Evolutionary conservation across 2,329 filamentous ascomycete species (phyloP).

Genomic region (Xylariaceae sp.): DNA sequence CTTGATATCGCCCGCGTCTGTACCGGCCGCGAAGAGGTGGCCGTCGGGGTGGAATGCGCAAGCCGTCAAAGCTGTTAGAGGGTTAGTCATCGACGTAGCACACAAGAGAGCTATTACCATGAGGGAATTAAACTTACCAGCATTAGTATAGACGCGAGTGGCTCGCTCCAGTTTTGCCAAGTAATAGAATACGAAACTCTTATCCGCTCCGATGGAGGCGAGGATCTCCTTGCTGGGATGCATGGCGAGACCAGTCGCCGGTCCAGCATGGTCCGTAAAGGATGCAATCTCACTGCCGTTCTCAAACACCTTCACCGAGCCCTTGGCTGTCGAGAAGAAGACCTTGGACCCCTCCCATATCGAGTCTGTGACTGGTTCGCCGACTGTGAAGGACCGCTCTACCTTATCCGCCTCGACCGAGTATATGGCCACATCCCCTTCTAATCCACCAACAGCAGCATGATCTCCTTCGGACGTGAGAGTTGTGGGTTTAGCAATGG

Average conservation of each 20-base stretch:
- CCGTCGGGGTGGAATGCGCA: constrained; percentile 95
- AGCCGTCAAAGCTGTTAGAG: constrained; percentile 69
- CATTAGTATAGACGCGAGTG: constrained; percentile 80
- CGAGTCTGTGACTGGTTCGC: constrained; percentile 70
- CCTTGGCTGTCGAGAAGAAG: constrained; percentile 76
- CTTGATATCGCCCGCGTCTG: constrained; percentile 80
- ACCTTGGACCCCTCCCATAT: constrained; percentile 72
- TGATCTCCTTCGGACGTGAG: constrained; percentile 64
- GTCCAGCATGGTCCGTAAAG: constrained; percentile 82
- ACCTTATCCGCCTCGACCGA: constrained; percentile 72
- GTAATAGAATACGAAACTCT: constrained; percentile 92
- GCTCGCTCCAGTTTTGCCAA: constrained; percentile 70
- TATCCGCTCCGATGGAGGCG: constrained; percentile 88
- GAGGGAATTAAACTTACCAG: constrained; percentile 63
- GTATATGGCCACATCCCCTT: constrained; percentile 78
- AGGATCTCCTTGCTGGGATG: constrained; percentile 85
- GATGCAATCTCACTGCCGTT: constrained; percentile 71
- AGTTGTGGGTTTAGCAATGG: constrained; percentile 57
- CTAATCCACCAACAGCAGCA: constrained; percentile 76
- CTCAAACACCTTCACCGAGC: constrained; percentile 81
- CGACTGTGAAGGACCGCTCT: constrained; percentile 70
- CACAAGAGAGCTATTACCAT: neutral
- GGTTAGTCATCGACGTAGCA: neutral
- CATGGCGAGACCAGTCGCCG: constrained; percentile 76
- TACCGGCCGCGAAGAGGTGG: constrained; percentile 88